Base-by-base conservation (phyloP, 208 protist genomes). In the Tetramitus jugosus region DNA sequence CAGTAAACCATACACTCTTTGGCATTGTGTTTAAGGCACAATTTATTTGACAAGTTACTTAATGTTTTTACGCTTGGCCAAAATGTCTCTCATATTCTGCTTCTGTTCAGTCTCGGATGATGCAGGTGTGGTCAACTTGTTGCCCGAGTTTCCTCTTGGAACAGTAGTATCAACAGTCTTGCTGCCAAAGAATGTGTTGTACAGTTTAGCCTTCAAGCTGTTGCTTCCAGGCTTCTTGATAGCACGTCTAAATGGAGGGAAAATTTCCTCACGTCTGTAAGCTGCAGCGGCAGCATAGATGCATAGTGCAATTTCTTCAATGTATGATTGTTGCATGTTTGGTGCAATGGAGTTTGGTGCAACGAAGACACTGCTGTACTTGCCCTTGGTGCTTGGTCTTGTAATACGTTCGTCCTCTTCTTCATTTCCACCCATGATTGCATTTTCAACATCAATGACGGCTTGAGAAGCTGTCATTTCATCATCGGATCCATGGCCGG, bases 281-380 rank as follows among this genome's bases (percentile, higher is more conserved):
- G 42, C 4, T 53, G 42, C 17, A 39, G 67, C 67, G 20, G 37
- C 67, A 35, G 67, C 42, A 14, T 31, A 26, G 6, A 74, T 17
- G 23, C 67, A 74, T 42, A 39, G 53, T 40, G 67, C 39, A 74
- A 74, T 74, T 74, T 74, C 67, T 39, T 53, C 8, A 2, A 53
- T 13, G 8, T 39, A 74, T 4, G 35, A 37, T 37, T 74, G 46
- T 74, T 74, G 39, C 37, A 53, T 74, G 13, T 2, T 10, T 56
- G 42, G 29, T 26, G 26, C 8, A 33, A 53, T 20, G 2, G 17
- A 8, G 53, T 37, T 31, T 35, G 67, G 67, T n/a, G 35, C 14
- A 2, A 74, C 14, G 8, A 74, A 53, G 39, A 53, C 35, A n/a
- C 23, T n/a, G 33, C 14, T 29, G 49, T 46, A 49, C 26, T 71